Base-by-base conservation (phyloP, 352 stramenopile species). In the Peronospora farinosa region DNA sequence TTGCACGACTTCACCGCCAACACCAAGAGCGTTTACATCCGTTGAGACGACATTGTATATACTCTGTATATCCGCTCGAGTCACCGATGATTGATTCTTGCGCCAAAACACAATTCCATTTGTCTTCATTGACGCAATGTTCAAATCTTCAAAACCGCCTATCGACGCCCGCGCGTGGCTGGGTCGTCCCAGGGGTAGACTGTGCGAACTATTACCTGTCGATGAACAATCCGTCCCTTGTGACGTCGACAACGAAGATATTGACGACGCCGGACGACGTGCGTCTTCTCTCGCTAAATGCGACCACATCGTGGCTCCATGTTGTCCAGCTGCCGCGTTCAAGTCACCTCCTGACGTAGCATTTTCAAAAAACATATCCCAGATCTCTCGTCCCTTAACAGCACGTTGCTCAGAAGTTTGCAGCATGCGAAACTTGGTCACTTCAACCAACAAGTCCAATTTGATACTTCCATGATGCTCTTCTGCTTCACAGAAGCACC, bases 401-500 rank as follows among this genome's bases (percentile, higher is more conserved):
- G 56, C 17, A 7, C 77, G 76, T 36, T 76, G 68, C 17, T 86
- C 77, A 0, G 72, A 11, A 5, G 63, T 51, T 27, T 67, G 58
- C 11, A 87, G 49, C n/a, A 59, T 56, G 6, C 79, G 74, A 48
- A 67, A 88, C 36, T 84, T 82, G 54, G 74, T 85, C n/a, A 90
- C 60, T 11, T 87, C 77, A n/a, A 83, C 65, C 12, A 90, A 47
- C 23, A 90, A 87, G 42, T 79, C 60, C 7, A 90, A 54, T 39
- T 88, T 88, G 15, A 65, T 43, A 19, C 72, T 67, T 19, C 72
- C 74, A 19, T 82, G 77, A 19, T 82, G 77, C 53, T 83, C 70
- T 49, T 91, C 75, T 16, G 69, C 60, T 33, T 87, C 73, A 48
- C 80, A 89, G 58, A 86, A 87, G 1, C 78, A 72, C 1, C 74